phyloP scores from a whole-genome alignment of 2,329 filamentous ascomycete genomes.

The Fusarium concolor region DNA sequence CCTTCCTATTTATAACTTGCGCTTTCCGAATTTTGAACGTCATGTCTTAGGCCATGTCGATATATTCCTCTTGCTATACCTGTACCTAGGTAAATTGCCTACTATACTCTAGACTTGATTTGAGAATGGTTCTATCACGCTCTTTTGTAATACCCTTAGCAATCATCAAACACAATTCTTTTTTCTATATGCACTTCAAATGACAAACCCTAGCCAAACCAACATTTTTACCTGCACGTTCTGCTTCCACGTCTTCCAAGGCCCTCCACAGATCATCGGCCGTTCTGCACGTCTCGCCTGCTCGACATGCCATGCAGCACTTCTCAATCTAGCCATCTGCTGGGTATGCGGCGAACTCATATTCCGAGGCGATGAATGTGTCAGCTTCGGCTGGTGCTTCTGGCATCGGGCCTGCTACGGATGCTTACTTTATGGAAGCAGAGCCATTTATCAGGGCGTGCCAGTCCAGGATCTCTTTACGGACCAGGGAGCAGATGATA shows the following conservation, averaged over 20 bases:
- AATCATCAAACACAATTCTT: neutral
- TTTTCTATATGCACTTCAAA: slow-evolving; percentile 7
- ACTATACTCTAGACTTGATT: too few relatives aligned
- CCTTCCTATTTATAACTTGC: neutral
- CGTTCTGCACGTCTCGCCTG: slow-evolving; percentile 62
- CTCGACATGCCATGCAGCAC: slow-evolving; percentile 57
- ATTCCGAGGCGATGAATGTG: slow-evolving; percentile 64
- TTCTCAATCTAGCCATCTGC: slow-evolving; percentile 67
- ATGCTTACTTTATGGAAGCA: slow-evolving; percentile 64
- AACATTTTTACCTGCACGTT: slow-evolving; percentile 66
- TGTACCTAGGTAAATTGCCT: too few relatives aligned
- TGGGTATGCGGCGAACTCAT: slow-evolving; percentile 69
- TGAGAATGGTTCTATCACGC: neutral
- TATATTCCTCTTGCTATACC: neutral
- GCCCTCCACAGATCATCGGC: slow-evolving; percentile 57
- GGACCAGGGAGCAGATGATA: slow-evolving; percentile 9
- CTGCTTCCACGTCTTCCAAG: slow-evolving; percentile 59
- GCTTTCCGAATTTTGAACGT: neutral
- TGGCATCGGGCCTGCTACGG: slow-evolving; percentile 69
- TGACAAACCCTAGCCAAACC: slow-evolving; percentile 18
- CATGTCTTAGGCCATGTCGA: too few relatives aligned
- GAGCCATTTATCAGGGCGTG: slow-evolving; percentile 52
- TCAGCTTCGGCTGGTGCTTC: slow-evolving; percentile 71
- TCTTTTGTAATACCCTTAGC: slow-evolving; percentile 12
- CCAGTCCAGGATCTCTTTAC: slow-evolving; percentile 52